These are phyloP conservation scores for Cytospora piceicola DNA, from an alignment of 2,329 filamentous ascomycete species.

Conservation along the genomic window DNA sequence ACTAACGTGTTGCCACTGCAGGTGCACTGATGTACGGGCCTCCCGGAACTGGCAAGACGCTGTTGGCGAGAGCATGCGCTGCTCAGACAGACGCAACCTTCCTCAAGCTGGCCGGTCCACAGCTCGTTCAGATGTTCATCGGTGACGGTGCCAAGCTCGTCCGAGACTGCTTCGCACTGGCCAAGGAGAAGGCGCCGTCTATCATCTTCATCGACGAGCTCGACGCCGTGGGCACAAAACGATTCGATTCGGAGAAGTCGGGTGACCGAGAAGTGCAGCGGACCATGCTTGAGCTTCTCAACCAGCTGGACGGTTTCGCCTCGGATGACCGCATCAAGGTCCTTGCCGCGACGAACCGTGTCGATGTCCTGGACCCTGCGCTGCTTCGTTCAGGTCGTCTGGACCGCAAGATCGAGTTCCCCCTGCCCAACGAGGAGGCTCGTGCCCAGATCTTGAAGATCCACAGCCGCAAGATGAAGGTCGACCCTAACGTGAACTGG, in stretches of 20 bases:
- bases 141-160: slow-evolving; percentile 98
- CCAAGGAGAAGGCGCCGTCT: slow-evolving; percentile 97
- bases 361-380: slow-evolving; percentile 91
- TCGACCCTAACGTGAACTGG: slow-evolving; percentile 94
- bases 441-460: slow-evolving; percentile 97
- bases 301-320: slow-evolving; percentile 97
- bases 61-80: slow-evolving; percentile 92
- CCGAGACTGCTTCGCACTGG: slow-evolving; percentile 93
- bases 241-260: slow-evolving; percentile 97
- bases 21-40: slow-evolving; percentile 98
- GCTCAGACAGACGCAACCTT: slow-evolving; percentile 98
- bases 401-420: slow-evolving; percentile 98
- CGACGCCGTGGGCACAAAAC: slow-evolving; percentile 97
- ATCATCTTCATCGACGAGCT: slow-evolving; percentile 99
- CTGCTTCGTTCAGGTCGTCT: slow-evolving; percentile 89
- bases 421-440: slow-evolving; percentile 95
- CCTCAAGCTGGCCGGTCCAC: slow-evolving; percentile 95
- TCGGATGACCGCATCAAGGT: slow-evolving; percentile 98
- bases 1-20: slow-evolving; percentile 41
- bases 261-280: slow-evolving; percentile 97
- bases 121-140: slow-evolving; percentile 99
- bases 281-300: slow-evolving; percentile 98
- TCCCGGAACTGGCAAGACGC: slow-evolving; percentile 86
- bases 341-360: slow-evolving; percentile 89
- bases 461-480: slow-evolving; percentile 97